These are phyloP conservation scores for Arthrinium puccinioides DNA, from an alignment of 2,329 filamentous ascomycete genomes.

Conservation along the genomic window DNA sequence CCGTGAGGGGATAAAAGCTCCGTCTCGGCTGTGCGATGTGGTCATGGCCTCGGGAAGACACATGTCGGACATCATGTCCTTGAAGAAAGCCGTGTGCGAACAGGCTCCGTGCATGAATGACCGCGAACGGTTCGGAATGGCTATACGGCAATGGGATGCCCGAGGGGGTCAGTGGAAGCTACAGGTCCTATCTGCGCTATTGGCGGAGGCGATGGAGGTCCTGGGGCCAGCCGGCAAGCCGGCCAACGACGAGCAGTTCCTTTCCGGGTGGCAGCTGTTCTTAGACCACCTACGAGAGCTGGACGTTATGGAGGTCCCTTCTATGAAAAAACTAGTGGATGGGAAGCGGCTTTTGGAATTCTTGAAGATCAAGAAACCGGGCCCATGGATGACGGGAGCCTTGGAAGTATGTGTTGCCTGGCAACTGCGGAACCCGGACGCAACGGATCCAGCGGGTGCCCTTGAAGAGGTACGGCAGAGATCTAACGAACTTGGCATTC, in stretches of 20 bases:
- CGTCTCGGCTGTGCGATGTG: slow-evolving; percentile 67
- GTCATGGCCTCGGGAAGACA: slow-evolving; percentile 59
- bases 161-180: slow-evolving; percentile 58
- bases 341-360: slow-evolving; percentile 65
- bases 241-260: slow-evolving; percentile 29
- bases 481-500: slow-evolving; percentile 45
- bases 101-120: slow-evolving; percentile 37
- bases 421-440: slow-evolving; percentile 75
- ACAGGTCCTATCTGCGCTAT: slow-evolving; percentile 60
- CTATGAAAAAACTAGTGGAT: slow-evolving; percentile 60
- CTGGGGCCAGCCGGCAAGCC: slow-evolving; percentile 14
- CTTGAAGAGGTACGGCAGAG: slow-evolving; percentile 51
- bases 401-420: slow-evolving; percentile 76
- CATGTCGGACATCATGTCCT: slow-evolving; percentile 50
- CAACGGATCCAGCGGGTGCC: slow-evolving; percentile 49
- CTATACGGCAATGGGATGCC: slow-evolving; percentile 63
- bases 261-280: slow-evolving; percentile 46
- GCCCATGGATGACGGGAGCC: slow-evolving; percentile 77
- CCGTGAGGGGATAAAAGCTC: slow-evolving; percentile 70
- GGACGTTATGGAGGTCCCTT: slow-evolving; percentile 49
- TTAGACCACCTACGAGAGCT: slow-evolving; percentile 46
- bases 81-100: slow-evolving; percentile 49
- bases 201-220: slow-evolving; percentile 51
- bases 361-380: slow-evolving; percentile 63
- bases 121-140: slow-evolving; percentile 65